phyloP scores from a whole-genome alignment of 768 basidiomycete genomes.

The Xerocomus potaroensis region DNA sequence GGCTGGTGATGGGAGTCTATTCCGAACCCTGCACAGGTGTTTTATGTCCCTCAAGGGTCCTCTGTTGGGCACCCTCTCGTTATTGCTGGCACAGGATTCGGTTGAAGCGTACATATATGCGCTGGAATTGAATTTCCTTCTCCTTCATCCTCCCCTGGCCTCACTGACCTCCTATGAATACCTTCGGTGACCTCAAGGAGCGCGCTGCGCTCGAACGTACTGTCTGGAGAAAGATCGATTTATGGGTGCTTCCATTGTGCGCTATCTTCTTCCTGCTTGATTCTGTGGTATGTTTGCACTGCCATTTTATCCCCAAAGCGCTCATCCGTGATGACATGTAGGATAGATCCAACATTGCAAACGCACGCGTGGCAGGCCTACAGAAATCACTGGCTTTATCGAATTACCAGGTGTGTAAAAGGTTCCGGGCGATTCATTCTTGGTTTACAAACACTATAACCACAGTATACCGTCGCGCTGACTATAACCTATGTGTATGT shows the following conservation, averaged over 20 bases:
- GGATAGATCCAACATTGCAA: conserved; percentile 48
- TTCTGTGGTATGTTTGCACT: conserved; percentile 40
- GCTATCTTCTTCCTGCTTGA: conserved; percentile 47
- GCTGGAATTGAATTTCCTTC: neutral
- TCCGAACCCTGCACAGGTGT: no score
- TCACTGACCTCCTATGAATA: neutral
- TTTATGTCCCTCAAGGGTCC: no score
- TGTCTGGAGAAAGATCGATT: conserved; percentile 50
- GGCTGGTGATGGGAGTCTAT: no score
- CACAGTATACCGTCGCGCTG: conserved; percentile 34
- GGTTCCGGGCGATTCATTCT: neutral
- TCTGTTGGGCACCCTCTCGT: neutral
- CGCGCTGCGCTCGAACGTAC: conserved; percentile 27
- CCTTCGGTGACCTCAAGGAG: conserved; percentile 1
- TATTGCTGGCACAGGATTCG: no score
- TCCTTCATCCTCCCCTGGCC: neutral
- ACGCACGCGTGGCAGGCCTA: conserved; percentile 58
- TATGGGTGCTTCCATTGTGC: conserved; percentile 44
- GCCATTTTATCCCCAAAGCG: neutral
- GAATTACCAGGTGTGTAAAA: conserved; percentile 23
- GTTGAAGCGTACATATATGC: neutral
- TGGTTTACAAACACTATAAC: neutral
- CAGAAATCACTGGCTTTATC: conserved; percentile 42
- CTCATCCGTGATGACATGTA: conserved; percentile 1
- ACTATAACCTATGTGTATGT: conserved; percentile 29